Base-by-base conservation (phyloP, 192 early-diverging fungal species). In the Paraglomus brasilianum region DNA sequence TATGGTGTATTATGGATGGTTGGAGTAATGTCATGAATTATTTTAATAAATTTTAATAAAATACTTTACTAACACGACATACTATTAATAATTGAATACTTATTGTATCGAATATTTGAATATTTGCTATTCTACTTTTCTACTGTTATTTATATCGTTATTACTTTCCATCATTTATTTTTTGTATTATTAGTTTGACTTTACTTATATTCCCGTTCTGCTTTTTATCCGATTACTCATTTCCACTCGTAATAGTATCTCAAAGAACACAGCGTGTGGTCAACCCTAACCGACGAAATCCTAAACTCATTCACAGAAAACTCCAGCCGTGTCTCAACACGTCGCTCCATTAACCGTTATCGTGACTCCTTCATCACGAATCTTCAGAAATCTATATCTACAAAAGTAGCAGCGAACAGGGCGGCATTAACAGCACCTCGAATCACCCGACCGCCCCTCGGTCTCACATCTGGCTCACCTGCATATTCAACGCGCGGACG, bases 241-340 rank as follows among this genome's bases (percentile, higher is more conserved):
- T n/a, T n/a, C n/a, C n/a, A n/a, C n/a, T n/a, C n/a, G n/a, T n/a
- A n/a, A n/a, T 59, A 81, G 80, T 77, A 72, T 66, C 67, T 76
- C n/a, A 66, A 72, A 42, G 61, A 66, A 44, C 70, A 77, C 42
- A 72, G 79, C 53, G 57, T 86, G 15, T 82, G 82, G 82, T 82
- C 83, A 36, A 74, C 77, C 40, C 75, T 80, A 8, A 80, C 78
- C 15, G 74, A 81, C 11, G 70, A 82, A 47, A 70, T 82, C 8
- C 75, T 79, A 7, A 78, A 74, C 38, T 77, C 59, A 22, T 38
- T 75, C 7, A 73, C 72, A 63, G 42, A 70, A 44, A 74, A 69
- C 43, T 69, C 77, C 17, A 77, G 70, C 47, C 70, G 77, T 64
- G 75, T 81, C 62, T 79, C 75, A 30, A 82, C 81, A 17, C 64